These are phyloP conservation scores for Basipetospora sp. DNA, from an alignment of 2,329 filamentous ascomycete genomes.

Conservation along the genomic window DNA sequence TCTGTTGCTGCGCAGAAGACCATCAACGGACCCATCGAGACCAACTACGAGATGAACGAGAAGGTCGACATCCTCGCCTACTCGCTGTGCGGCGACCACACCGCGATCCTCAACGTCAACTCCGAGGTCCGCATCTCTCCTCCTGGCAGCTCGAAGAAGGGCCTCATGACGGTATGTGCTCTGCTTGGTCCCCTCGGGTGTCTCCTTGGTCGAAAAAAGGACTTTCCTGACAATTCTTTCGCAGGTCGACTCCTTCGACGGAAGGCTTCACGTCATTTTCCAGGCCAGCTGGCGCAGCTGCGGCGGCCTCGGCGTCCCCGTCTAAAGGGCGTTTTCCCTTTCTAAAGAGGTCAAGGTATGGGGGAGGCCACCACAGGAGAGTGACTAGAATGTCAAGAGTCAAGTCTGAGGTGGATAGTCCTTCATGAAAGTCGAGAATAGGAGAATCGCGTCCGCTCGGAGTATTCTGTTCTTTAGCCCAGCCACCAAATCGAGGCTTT, in stretches of 20 bases:
- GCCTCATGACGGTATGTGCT: conserved; percentile 14
- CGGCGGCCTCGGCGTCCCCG: conserved; percentile 3
- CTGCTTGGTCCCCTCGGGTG: neutral
- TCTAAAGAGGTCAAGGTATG: too few relatives aligned
- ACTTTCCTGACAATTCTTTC: too few relatives aligned
- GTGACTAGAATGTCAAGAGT: too few relatives aligned
- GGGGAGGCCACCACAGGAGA: too few relatives aligned
- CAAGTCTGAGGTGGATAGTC: too few relatives aligned
- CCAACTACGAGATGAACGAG: conserved; percentile 16
- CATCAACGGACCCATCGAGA: conserved; percentile 13
- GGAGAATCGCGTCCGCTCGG: too few relatives aligned
- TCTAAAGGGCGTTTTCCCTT: too few relatives aligned
- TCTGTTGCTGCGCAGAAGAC: conserved; percentile 17
- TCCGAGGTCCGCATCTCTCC: conserved; percentile 15
- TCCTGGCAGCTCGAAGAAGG: conserved; percentile 12
- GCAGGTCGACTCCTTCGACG: conserved; percentile 16
- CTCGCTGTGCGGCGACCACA: conserved; percentile 12
- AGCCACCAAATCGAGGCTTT: too few relatives aligned
- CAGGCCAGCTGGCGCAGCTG: conserved; percentile 12
- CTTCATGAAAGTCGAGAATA: too few relatives aligned
- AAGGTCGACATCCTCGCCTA: conserved; percentile 14
- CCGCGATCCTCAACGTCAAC: conserved; percentile 16
- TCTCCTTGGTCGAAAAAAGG: neutral
- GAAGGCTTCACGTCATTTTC: conserved; percentile 14
- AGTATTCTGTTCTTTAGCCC: too few relatives aligned